Evolutionary conservation across 2,329 filamentous ascomycete species (phyloP).

Genomic region (Corynespora cassiicola): DNA sequence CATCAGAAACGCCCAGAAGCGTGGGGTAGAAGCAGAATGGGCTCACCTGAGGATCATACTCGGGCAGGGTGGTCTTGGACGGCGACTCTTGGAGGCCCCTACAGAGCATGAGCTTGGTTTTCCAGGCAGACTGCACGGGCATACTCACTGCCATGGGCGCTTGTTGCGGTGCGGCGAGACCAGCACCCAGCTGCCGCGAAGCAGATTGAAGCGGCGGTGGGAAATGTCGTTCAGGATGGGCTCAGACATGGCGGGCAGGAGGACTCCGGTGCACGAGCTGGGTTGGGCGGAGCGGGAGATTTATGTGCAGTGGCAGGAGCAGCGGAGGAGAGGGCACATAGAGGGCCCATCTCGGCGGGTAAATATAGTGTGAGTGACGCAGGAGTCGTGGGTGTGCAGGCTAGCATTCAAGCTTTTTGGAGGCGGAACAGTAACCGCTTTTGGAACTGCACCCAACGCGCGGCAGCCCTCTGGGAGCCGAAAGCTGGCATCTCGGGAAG

Average conservation of each 20-base stretch:
- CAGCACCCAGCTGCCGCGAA: conserved; percentile 88
- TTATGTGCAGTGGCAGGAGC: conserved; percentile 24
- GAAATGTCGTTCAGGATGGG: conserved; percentile 84
- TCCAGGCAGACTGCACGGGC: background rate
- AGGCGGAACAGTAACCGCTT: conserved; percentile 30
- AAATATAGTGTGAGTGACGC: conserved; percentile 35
- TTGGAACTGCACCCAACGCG: conserved; percentile 23
- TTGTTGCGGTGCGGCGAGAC: conserved; percentile 97
- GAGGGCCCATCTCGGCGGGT: conserved; percentile 17
- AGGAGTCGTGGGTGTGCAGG: conserved; percentile 21
- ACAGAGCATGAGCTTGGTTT: conserved; percentile 8
- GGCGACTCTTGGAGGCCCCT: conserved; percentile 57
- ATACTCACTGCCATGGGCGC: conserved; percentile 93
- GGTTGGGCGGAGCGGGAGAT: conserved; percentile 9
- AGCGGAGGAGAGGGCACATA: conserved; percentile 10
- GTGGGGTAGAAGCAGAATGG: conserved; percentile 7
- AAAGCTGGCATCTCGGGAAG: conserved; percentile 25
- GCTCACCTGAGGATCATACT: conserved; percentile 73
- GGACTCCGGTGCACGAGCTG: conserved; percentile 10
- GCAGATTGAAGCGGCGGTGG: conserved; percentile 89
- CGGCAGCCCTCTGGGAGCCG: conserved; percentile 10
- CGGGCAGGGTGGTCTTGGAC: conserved; percentile 62
- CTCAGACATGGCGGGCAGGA: conserved; percentile 49
- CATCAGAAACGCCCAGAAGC: conserved; percentile 8
- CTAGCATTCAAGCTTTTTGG: conserved; percentile 27